Percentiles rank a stretch among this genome's conserved stretches.
These are phyloP conservation scores for Saksenaea oblongispora DNA, from an alignment of 371 early-diverging fungal genomes.

Conservation along the genomic window DNA sequence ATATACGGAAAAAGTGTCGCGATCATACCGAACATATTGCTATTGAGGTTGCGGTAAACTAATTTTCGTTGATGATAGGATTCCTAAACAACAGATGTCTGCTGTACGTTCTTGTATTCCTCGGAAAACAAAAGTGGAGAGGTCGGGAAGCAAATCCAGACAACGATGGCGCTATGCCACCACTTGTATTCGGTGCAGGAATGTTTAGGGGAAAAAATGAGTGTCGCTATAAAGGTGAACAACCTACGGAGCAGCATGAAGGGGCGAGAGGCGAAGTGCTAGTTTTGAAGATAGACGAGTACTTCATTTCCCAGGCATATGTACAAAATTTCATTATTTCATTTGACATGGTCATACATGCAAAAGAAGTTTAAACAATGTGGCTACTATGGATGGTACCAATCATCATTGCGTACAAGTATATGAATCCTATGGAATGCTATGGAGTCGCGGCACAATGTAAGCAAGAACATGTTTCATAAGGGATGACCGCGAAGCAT, in stretches of 20 bases:
- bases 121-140: background rate
- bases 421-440: conserved; percentile 3
- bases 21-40: too few species aligned
- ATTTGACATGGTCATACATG: conserved; percentile 7
- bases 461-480: conserved; percentile 1
- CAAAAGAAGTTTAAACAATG: background rate
- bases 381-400: background rate
- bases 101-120: background rate
- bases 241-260: background rate
- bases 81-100: background rate
- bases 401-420: conserved; percentile 1
- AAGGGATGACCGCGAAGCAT: background rate
- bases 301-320: background rate
- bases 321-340: background rate
- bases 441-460: conserved; percentile 7
- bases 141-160: background rate
- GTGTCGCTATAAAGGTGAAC: background rate
- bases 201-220: conserved; percentile 10
- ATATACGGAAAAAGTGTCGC: too few species aligned
- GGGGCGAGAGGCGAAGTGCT: conserved; percentile 3
- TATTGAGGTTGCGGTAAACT: too few species aligned
- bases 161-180: conserved; percentile 2
- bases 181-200: conserved; percentile 1
- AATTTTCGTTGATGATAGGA: background rate
- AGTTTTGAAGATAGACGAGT: conserved; percentile 2